Conservation (phyloP, 140 eudicot genomes). For the Anethum foeniculum region DNA sequence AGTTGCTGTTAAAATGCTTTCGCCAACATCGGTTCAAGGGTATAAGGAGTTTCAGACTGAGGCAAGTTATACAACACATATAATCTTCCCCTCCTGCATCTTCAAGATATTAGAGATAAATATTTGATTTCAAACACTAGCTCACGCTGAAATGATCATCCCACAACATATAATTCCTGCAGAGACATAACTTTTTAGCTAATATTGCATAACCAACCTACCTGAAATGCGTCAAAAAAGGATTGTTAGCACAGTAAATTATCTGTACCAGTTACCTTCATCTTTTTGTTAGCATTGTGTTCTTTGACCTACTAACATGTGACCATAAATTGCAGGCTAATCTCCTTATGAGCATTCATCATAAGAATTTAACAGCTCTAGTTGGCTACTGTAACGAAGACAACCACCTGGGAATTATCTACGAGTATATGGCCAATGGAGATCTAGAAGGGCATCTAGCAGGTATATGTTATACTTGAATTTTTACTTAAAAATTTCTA, state of each 20-base stretch:
- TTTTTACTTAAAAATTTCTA: not conserved
- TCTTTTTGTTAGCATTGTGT: not conserved
- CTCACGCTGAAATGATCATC: not conserved
- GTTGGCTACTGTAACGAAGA: not conserved
- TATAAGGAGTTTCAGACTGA: conserved; percentile 43
- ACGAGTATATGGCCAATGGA: not conserved
- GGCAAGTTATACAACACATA: conserved; percentile 15
- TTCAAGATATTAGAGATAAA: too few species aligned
- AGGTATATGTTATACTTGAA: not conserved
- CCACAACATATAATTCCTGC: conserved; percentile 21
- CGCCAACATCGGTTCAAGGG: conserved; percentile 34
- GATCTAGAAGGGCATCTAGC: not conserved
- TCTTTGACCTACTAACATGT: not conserved
- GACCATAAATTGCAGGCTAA: conserved; percentile 22
- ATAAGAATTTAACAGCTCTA: not conserved
- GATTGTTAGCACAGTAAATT: not conserved
- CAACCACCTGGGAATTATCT: not conserved
- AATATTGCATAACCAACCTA: not conserved
- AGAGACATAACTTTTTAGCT: not conserved
- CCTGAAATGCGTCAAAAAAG: not conserved
- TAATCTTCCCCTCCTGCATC: too few species aligned
- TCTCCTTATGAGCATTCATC: not conserved
- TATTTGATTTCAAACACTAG: too few species aligned
- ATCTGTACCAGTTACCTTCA: not conserved
- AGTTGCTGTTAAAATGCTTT: conserved; percentile 56